A percentile compares a stretch with the other conserved stretches of the same genome.
phyloP scores from a whole-genome alignment of 441 rosid species.

The Daphne laureola region DNA sequence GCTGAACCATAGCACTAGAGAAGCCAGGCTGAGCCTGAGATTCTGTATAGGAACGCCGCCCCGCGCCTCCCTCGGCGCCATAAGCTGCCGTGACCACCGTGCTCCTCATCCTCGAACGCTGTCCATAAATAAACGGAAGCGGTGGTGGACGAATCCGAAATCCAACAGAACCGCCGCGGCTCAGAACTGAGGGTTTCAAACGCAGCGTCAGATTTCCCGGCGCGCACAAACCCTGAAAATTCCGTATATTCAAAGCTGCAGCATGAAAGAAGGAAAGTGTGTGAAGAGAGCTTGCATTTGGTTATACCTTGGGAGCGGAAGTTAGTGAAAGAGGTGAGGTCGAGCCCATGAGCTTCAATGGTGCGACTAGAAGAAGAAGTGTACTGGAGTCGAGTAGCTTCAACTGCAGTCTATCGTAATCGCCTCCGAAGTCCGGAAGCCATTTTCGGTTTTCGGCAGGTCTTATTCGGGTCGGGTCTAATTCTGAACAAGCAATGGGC shows the following conservation, averaged over 20 bases:
- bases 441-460: too few species aligned
- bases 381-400: too few species aligned
- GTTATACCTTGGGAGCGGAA: slow-evolving; percentile 32
- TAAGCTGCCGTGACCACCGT: slow-evolving; percentile 42
- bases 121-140: slow-evolving; percentile 14
- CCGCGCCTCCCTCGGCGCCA: slow-evolving; percentile 31
- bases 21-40: slow-evolving; percentile 43
- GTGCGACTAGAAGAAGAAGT: not conserved
- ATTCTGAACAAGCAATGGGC: too few species aligned
- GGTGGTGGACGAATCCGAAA: slow-evolving; percentile 17
- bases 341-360: slow-evolving; percentile 31
- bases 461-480: too few species aligned
- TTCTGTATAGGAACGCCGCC: slow-evolving; percentile 53
- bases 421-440: too few species aligned
- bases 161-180: slow-evolving; percentile 14
- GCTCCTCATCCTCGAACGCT: slow-evolving; percentile 26
- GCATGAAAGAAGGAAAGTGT: not conserved
- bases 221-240: slow-evolving; percentile 18
- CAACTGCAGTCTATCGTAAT: too few species aligned
- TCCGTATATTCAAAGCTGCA: not conserved
- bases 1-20: slow-evolving; percentile 39
- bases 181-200: slow-evolving; percentile 17
- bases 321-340: slow-evolving; percentile 27
- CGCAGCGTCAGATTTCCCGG: slow-evolving; percentile 20
- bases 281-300: slow-evolving; percentile 1